phyloP scores from a whole-genome alignment of 495 filamentous ascomycete genomes.

The Lasiosphaeria miniovina region DNA sequence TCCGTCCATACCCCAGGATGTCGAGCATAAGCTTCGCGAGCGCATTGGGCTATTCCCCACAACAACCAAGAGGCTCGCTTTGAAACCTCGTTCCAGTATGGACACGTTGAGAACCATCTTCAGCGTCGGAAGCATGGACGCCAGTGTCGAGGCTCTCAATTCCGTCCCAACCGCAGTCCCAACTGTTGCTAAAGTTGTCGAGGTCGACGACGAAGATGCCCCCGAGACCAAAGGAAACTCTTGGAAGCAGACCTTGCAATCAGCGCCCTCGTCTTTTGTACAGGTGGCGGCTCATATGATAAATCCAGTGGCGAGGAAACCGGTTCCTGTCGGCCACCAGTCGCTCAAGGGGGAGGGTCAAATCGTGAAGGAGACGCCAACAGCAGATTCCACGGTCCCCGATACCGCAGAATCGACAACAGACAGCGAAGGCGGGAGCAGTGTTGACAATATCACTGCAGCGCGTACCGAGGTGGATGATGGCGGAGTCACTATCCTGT shows the following conservation, averaged over 20 bases:
- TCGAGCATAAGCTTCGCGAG: conserved; percentile 35
- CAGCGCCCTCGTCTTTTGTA: conserved; percentile 27
- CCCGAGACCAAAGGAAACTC: conserved; percentile 17
- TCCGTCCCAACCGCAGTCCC: conserved; percentile 13
- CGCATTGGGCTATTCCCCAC: conserved; percentile 28
- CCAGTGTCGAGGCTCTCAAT: conserved; percentile 27
- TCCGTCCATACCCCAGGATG: conserved; percentile 32
- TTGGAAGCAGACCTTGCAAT: conserved; percentile 30
- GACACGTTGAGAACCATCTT: conserved; percentile 44
- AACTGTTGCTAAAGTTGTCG: conserved; percentile 8
- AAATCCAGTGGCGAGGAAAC: conserved; percentile 36
- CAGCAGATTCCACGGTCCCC: conserved; percentile 15
- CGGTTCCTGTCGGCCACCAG: conserved; percentile 25
- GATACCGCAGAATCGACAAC: conserved; percentile 16
- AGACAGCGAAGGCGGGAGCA: conserved; percentile 13
- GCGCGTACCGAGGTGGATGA: conserved; percentile 2
- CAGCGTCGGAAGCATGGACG: conserved; percentile 37
- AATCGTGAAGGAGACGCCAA: neutral
- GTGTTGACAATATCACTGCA: conserved; percentile 7
- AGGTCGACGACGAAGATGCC: conserved; percentile 8
- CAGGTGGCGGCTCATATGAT: conserved; percentile 28
- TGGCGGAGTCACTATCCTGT: conserved; percentile 7
- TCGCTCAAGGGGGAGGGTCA: conserved; percentile 6
- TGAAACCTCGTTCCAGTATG: conserved; percentile 33
- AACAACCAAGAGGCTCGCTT: conserved; percentile 32